Percentiles rank a stretch among this genome's conserved stretches.
These are phyloP conservation scores for Ustilago hordei DNA, from an alignment of 1,284 basidiomycete species.

Conservation along the genomic window DNA sequence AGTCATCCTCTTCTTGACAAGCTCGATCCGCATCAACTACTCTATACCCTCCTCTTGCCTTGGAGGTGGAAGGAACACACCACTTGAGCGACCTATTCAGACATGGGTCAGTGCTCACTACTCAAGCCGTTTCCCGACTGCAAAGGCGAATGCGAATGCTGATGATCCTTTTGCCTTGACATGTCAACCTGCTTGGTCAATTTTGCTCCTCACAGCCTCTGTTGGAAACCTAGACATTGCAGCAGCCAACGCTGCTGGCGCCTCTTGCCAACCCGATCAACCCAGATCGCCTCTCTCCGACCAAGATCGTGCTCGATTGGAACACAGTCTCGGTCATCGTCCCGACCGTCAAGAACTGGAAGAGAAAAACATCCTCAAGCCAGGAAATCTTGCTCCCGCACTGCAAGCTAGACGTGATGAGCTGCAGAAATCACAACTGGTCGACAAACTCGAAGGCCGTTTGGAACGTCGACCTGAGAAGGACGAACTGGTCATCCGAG, in stretches of 20 bases:
- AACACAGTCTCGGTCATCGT: conserved; percentile 75
- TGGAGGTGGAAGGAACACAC: too few relatives aligned
- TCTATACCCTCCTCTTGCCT: too few relatives aligned
- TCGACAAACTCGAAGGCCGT: conserved; percentile 53
- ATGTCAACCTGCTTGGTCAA: background rate
- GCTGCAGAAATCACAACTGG: conserved; percentile 51
- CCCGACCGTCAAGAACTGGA: conserved; percentile 76
- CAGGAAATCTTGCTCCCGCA: conserved; percentile 51
- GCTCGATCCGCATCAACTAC: too few relatives aligned
- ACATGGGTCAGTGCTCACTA: too few relatives aligned
- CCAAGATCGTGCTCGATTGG: conserved; percentile 70
- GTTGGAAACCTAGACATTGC: conserved; percentile 27
- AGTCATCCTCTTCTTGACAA: too few relatives aligned
- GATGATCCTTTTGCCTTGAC: background rate
- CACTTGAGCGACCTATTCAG: too few relatives aligned
- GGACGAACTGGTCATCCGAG: conserved; percentile 51
- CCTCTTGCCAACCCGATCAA: background rate
- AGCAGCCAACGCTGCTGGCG: conserved; percentile 24
- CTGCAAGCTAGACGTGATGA: conserved; percentile 57
- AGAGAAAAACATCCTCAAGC: conserved; percentile 46
- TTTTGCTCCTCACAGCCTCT: background rate
- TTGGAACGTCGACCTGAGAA: conserved; percentile 57
- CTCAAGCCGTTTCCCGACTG: too few relatives aligned
- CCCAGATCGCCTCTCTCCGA: conserved; percentile 31
- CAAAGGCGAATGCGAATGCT: too few relatives aligned